Evolutionary conservation across 2,329 filamentous ascomycete species (phyloP), one percentile per base, ranked within the genome.

Genomic region (Cercospora citrullina): DNA sequence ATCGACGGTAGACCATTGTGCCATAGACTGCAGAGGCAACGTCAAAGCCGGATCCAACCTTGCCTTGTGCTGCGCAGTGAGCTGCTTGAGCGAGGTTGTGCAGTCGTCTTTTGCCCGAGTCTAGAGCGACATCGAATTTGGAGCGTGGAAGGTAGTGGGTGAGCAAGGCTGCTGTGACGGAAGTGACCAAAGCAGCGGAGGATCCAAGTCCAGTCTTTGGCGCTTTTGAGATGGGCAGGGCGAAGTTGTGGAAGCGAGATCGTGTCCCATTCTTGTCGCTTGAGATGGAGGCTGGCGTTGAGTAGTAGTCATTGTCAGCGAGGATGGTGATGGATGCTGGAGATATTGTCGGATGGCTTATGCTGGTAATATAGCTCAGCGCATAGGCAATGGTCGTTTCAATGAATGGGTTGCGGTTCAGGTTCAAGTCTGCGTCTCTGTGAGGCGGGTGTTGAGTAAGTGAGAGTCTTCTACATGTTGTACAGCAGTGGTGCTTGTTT

Each of bases 231-330:
- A 99, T 86, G 5, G 89, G 87, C 16, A 94, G 89, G 53, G 87
- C 86, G 81, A 97, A 97, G 77, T 90, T 86, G 71, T 88, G 86
- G 82, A 98, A 98, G 69, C 88, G 88, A 5, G 65, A 45, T 26
- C 48, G 68, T 3, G 68, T 36, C n/a, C 39, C 66, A 21, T 64
- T 36, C n/a, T 63, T 60, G 10, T 70, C 65, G 68, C 63, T 64
- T 21, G 68, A 63, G 18, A 78, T 72, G 26, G 77, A 75, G 28
- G 83, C 78, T 2, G 89, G 85, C 68, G 90, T 88, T 4, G 95
- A 97, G 84, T 98, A 99, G 86, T 99, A 99, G 82, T 96, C 92
- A 77, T 95, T 94, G 81, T 97, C 93, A 68, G 95, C 94, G 39
- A 98, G 87, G 78, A 99, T 94, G 69, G 91, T 93, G 78, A 98